phyloP scores from a whole-genome alignment of 176 grass and related monocot species.

The Triticum turgidum region DNA sequence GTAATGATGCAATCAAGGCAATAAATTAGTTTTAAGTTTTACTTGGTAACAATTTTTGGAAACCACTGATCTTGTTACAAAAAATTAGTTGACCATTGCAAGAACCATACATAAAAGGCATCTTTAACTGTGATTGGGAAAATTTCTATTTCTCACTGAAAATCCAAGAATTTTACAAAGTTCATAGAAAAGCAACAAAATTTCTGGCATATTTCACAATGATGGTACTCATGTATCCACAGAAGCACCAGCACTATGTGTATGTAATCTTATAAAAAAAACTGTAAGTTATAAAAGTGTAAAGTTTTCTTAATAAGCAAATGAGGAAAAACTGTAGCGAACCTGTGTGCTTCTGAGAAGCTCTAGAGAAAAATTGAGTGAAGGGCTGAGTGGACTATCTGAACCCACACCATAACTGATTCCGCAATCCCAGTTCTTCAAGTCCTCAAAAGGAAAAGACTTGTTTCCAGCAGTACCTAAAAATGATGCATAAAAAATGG shows the following conservation, averaged over 20 bases:
- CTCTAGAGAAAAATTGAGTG: constrained; percentile 80
- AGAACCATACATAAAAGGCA: neutral
- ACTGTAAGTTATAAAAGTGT: neutral
- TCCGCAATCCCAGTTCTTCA: constrained; percentile 82
- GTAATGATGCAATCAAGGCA: neutral
- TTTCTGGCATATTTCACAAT: neutral
- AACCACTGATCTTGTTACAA: neutral
- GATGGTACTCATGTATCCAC: neutral
- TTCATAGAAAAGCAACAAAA: neutral
- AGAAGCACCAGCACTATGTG: neutral
- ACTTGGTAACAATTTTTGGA: neutral
- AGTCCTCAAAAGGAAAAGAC: constrained; percentile 50
- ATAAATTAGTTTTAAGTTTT: neutral
- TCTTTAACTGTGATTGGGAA: neutral
- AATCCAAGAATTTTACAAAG: neutral
- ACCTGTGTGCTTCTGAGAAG: constrained; percentile 71
- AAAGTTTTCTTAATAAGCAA: constrained; percentile 1
- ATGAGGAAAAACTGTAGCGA: neutral
- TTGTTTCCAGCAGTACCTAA: constrained; percentile 38
- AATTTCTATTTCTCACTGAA: neutral
- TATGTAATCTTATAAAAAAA: neutral
- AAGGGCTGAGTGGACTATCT: constrained; percentile 79
- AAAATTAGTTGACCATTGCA: neutral
- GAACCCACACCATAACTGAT: constrained; percentile 78
- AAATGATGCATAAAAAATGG: neutral